Percentiles rank a stretch among this genome's conserved stretches.
Evolutionary conservation across 108 stramenopile species (phyloP).

Genomic region (Seminavis robusta): DNA sequence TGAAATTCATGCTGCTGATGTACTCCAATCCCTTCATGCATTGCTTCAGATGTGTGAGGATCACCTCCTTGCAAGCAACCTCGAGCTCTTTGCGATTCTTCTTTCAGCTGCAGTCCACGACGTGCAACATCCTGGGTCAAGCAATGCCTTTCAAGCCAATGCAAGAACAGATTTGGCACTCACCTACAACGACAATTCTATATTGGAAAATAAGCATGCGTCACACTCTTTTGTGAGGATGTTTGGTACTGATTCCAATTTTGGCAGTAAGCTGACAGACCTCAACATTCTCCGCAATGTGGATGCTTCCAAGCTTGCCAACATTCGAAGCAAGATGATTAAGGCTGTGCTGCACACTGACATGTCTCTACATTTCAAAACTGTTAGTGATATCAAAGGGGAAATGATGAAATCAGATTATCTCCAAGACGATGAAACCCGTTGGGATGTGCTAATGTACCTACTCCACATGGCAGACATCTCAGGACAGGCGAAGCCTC

Average conservation of each 20-base stretch:
- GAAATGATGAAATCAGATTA: constrained; percentile 5
- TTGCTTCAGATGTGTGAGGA: constrained; percentile 23
- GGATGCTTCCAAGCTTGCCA: constrained; percentile 5
- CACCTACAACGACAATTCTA: constrained; percentile 66
- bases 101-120: constrained; percentile 79
- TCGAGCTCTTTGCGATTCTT: constrained; percentile 59
- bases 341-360: constrained; percentile 75
- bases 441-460: constrained; percentile 18
- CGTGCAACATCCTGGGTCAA: constrained; percentile 80
- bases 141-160: constrained; percentile 73
- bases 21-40: constrained; percentile 59
- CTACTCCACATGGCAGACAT: constrained; percentile 69
- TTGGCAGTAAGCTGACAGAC: too few relatives aligned
- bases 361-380: constrained; percentile 73
- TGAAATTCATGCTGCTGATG: constrained; percentile 77
- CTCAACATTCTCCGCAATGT: constrained; percentile 20
- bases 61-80: constrained; percentile 14
- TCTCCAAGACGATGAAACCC: background rate
- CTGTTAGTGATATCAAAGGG: constrained; percentile 15
- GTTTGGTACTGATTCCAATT: constrained; percentile 10
- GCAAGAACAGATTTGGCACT: constrained; percentile 54
- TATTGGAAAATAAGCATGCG: constrained; percentile 83
- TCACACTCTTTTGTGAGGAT: constrained; percentile 38
- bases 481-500: constrained; percentile 50
- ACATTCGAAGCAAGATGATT: constrained; percentile 55